A percentile compares a stretch with the other conserved stretches of the same genome.
These are phyloP conservation scores for Priceomyces melissophilus DNA, from an alignment of 805 yeast genomes.

Conservation along the genomic window DNA sequence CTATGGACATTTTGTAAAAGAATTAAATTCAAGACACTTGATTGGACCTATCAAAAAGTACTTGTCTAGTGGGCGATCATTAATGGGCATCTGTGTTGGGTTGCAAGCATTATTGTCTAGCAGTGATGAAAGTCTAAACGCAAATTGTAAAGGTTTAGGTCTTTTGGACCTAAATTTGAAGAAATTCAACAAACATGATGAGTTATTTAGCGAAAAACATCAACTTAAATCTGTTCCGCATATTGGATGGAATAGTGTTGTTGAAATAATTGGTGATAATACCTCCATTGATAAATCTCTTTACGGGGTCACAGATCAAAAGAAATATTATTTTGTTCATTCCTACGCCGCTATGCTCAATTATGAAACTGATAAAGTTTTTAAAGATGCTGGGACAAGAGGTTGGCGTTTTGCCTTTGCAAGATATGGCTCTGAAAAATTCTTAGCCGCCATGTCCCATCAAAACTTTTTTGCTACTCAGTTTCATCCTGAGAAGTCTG, in stretches of 20 bases:
- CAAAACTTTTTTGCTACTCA: slow-evolving; percentile 91
- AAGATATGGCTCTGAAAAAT: slow-evolving; percentile 71
- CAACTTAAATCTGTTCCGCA: slow-evolving; percentile 83
- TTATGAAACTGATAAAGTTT: slow-evolving; percentile 20
- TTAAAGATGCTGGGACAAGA: slow-evolving; percentile 23
- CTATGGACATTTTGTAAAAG: slow-evolving; percentile 87
- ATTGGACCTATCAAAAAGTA: slow-evolving; percentile 63
- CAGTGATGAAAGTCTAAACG: slow-evolving; percentile 66
- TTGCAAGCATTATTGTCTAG: slow-evolving; percentile 77
- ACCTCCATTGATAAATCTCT: slow-evolving; percentile 30
- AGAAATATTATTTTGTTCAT: slow-evolving; percentile 91
- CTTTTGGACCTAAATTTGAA: slow-evolving; percentile 43
- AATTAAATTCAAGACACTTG: slow-evolving; percentile 59
- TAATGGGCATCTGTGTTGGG: slow-evolving; percentile 98
- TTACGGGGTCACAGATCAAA: slow-evolving; percentile 61
- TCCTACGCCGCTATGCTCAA: slow-evolving; percentile 79
- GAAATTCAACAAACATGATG: slow-evolving; percentile 51
- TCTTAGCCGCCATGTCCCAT: slow-evolving; percentile 75
- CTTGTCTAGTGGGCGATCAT: slow-evolving; percentile 71
- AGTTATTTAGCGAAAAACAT: slow-evolving; percentile 19
- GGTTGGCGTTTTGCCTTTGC: slow-evolving; percentile 76
- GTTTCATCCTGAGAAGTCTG: slow-evolving; percentile 99
- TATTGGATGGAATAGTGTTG: slow-evolving; percentile 86
- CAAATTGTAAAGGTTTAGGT: slow-evolving; percentile 58
- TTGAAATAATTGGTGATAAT: slow-evolving; percentile 20